Evolutionary conservation across 768 basidiomycete species (phyloP).

Genomic region (Cystobasidiopsis lactophilus): DNA sequence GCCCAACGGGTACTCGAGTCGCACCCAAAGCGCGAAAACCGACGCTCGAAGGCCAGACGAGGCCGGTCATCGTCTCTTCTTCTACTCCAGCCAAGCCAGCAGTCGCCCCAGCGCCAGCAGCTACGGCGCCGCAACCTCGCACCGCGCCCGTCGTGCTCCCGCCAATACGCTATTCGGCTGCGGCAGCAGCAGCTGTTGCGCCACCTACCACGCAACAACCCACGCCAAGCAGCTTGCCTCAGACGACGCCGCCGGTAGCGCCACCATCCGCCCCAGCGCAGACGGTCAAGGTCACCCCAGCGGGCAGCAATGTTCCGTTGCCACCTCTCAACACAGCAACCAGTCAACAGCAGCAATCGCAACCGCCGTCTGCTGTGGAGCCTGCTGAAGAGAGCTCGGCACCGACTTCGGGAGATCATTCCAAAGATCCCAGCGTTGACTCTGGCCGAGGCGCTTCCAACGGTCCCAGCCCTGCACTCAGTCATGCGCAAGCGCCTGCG

Average conservation of each 20-base stretch:
- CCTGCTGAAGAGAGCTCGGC: no score
- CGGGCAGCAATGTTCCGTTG: neutral
- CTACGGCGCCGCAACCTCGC: conserved; percentile 28
- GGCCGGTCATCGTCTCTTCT: conserved; percentile 6
- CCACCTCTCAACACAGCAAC: conserved; percentile 28
- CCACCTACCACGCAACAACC: conserved; percentile 17
- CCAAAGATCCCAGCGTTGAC: no score
- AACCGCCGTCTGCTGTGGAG: no score
- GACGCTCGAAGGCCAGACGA: conserved; percentile 8
- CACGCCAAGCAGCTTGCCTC: conserved; percentile 21
- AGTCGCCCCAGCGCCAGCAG: conserved; percentile 26
- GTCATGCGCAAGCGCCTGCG: neutral
- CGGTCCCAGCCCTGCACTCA: neutral
- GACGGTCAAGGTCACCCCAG: conserved; percentile 1
- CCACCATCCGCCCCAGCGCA: conserved; percentile 28
- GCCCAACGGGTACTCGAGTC: conserved; percentile 21
- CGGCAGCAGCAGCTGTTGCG: conserved; percentile 47
- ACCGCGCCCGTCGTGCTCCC: conserved; percentile 29
- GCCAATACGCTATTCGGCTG: conserved; percentile 76
- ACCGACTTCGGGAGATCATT: no score
- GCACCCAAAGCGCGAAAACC: conserved; percentile 27
- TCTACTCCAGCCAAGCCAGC: conserved; percentile 17
- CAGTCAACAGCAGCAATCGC: conserved; percentile 4
- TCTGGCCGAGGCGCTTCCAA: neutral
- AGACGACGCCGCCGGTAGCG: conserved; percentile 25